Percentiles rank a stretch among this genome's conserved stretches.
These are phyloP conservation scores for Aspergillus spinulosporus DNA, from an alignment of 2,329 filamentous ascomycete genomes.

Conservation along the genomic window DNA sequence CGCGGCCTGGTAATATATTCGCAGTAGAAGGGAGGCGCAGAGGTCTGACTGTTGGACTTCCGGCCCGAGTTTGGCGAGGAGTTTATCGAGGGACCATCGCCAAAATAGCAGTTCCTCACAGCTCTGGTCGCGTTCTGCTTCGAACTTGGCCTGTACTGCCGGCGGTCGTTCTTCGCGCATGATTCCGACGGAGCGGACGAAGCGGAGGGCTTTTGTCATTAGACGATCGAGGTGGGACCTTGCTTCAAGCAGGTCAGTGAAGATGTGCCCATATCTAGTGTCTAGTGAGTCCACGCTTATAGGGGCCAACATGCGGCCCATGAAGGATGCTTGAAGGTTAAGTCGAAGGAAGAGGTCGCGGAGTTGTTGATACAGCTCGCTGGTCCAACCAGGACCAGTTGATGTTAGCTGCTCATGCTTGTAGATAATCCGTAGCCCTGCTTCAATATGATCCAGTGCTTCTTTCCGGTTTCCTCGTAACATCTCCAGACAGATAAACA, in stretches of 20 bases:
- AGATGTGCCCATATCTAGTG: not conserved
- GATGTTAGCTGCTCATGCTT: slow-evolving; percentile 3
- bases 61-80: slow-evolving; percentile 7
- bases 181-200: slow-evolving; percentile 15
- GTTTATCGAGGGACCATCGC: slow-evolving; percentile 14
- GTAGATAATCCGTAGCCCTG: slow-evolving; percentile 24
- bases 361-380: slow-evolving; percentile 24
- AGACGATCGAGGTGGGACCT: slow-evolving; percentile 18
- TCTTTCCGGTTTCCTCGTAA: slow-evolving; percentile 19
- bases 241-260: slow-evolving; percentile 17
- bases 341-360: slow-evolving; percentile 21
- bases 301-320: slow-evolving; percentile 15
- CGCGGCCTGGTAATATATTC: slow-evolving; percentile 18
- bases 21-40: slow-evolving; percentile 19
- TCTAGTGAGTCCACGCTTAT: slow-evolving; percentile 9
- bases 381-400: not conserved
- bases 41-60: slow-evolving; percentile 11
- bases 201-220: slow-evolving; percentile 16
- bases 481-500: slow-evolving; percentile 28
- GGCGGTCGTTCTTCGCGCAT: slow-evolving; percentile 5
- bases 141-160: not conserved
- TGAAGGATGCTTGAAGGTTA: slow-evolving; percentile 26
- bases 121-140: slow-evolving; percentile 6
- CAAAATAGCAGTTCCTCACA: slow-evolving; percentile 12
- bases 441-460: slow-evolving; percentile 26